Percentiles rank a stretch among this genome's conserved stretches.
phyloP scores from a whole-genome alignment of 208 protist genomes.

The Leishmania mexicana region DNA sequence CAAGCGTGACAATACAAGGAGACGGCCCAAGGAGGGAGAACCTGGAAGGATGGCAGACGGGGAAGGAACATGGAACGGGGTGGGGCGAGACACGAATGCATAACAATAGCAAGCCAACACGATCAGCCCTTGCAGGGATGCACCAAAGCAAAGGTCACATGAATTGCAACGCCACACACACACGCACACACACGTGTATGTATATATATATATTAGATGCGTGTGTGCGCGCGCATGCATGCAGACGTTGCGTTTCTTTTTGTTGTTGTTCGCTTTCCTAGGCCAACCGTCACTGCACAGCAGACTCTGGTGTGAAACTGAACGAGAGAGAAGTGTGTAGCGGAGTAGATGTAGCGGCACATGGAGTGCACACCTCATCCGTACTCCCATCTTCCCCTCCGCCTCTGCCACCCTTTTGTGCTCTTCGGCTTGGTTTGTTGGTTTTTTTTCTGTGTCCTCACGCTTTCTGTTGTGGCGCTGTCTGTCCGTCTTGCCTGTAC shows the following conservation, averaged over 20 bases:
- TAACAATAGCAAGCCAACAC: not conserved
- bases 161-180: not conserved
- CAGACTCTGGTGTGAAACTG: not conserved
- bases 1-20: not conserved
- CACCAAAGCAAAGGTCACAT: not conserved
- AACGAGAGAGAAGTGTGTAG: constrained; percentile 1
- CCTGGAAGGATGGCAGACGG: not conserved
- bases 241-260: not conserved
- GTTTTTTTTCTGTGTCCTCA: not conserved
- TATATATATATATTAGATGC: too few species aligned
- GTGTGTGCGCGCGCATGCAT: not conserved
- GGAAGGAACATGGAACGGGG: not conserved
- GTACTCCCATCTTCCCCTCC: not conserved
- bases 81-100: not conserved
- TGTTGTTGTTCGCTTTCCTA: not conserved
- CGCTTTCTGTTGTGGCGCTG: not conserved
- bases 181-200: not conserved
- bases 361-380: not conserved
- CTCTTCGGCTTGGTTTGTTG: not conserved
- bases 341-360: not conserved
- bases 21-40: not conserved
- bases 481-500: not conserved
- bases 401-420: not conserved
- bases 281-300: not conserved
- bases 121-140: not conserved